Evolutionary conservation across 352 stramenopile species (phyloP).

Genomic region (Phytophthora syringae): DNA sequence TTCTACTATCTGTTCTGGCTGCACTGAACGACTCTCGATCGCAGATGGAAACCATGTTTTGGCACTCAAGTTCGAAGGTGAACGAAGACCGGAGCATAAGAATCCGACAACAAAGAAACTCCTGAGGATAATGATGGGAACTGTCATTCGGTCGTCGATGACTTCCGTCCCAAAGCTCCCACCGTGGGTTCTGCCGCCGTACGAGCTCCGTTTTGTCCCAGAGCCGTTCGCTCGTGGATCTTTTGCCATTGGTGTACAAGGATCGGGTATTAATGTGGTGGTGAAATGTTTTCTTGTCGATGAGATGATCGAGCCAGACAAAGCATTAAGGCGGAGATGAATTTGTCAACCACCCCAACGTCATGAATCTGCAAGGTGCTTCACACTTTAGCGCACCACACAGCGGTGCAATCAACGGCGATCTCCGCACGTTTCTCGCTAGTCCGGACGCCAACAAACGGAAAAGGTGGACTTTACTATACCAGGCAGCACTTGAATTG

Average conservation of each 20-base stretch:
- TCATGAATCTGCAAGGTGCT: conserved; percentile 39
- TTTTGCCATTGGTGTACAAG: conserved; percentile 29
- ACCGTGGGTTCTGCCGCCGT: conserved; percentile 22
- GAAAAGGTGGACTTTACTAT: conserved; percentile 29
- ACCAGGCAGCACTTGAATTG: conserved; percentile 47
- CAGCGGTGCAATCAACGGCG: conserved; percentile 28
- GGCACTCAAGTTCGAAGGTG: conserved; percentile 21
- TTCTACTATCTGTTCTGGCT: neutral
- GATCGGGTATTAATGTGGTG: conserved; percentile 30
- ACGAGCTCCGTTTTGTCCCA: too few species aligned
- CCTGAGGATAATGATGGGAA: conserved; percentile 14
- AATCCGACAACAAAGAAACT: neutral
- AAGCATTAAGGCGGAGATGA: conserved; percentile 33
- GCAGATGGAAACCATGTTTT: conserved; percentile 12
- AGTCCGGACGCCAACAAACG: conserved; percentile 1
- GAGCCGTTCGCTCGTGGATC: conserved; percentile 29
- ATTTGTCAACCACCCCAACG: conserved; percentile 39
- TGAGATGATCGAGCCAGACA: conserved; percentile 3
- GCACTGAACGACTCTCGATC: conserved; percentile 8
- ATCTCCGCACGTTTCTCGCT: conserved; percentile 18
- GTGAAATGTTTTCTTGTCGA: conserved; percentile 41
- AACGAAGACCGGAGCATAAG: neutral
- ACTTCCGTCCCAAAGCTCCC: conserved; percentile 3
- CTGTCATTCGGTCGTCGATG: conserved; percentile 17
- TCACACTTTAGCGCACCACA: conserved; percentile 36